Base-by-base conservation (phyloP, 2,329 filamentous ascomycete species). In the Neonectria hederae region DNA sequence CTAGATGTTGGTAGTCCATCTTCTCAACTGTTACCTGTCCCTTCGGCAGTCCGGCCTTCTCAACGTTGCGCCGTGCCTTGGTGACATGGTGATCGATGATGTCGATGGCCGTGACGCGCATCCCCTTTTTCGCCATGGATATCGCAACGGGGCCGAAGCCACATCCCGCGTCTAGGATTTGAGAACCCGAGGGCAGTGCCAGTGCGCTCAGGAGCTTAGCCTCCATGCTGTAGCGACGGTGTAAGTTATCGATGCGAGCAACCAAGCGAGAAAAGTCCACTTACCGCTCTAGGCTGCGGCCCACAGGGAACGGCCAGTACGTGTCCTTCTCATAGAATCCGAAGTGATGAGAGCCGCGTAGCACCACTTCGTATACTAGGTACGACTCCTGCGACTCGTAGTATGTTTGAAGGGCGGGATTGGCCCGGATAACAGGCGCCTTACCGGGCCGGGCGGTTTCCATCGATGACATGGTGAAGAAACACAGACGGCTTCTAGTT, bases 1-100 rank as follows among this genome's bases (percentile, higher is more conserved):
- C 78, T 1, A 87, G 77, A 64, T 86, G 75, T 65, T 87, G 84
- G 67, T 87, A 87, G 66, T 87, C 83, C 72, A 79, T 82, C 63
- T 77, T 77, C 4, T 69, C 71, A 14, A 83, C 80, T 0, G 72
- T 71, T 17, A 87, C 71, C 35, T 71, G 69, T 8, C 77, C 76
- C 8, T 77, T 65, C 0, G 75, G 69, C 4, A 83, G 69, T 2
- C 75, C 74, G 2, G 72, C 71, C 8, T 66, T 69, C 43, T 74
- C 67, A 24, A 84, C 71, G 69, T 83, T 85, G 8, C 74, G 74
- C 59, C 69, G 69, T 3, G 84, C 82, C 63, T 82, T 81, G 24
- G 54, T 70, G 32, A 87, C 68, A 69, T 87, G 84, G 58, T 80
- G 79, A 24, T 82, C 78, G 2, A 83, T 76, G 35, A 87, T 70